Evolutionary conservation across 1,139 yeast genomes (phyloP).

Genomic region (Saccharomyces hybrid): DNA sequence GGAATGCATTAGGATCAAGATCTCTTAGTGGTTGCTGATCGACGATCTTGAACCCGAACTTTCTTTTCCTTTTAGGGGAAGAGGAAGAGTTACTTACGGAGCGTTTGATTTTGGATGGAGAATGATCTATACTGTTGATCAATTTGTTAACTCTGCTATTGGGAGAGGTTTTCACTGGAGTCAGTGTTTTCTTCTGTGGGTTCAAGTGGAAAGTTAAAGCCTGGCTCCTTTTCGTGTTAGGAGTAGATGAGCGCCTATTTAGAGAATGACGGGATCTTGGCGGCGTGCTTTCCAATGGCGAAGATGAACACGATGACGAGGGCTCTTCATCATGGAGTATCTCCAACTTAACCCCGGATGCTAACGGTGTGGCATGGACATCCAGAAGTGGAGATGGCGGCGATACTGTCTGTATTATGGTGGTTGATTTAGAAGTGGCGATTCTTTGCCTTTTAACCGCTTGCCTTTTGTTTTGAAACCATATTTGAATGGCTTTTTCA

Average conservation of each 20-base stretch:
- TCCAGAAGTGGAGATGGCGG: neutral
- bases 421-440: constrained; percentile 5
- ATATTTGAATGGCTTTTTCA: constrained; percentile 92
- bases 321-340: constrained; percentile 3
- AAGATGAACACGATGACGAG: constrained; percentile 4
- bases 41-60: neutral
- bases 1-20: neutral
- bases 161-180: constrained; percentile 29
- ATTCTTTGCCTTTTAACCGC: constrained; percentile 9
- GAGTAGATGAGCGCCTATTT: neutral
- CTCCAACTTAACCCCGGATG: constrained; percentile 6
- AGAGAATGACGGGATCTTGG: neutral
- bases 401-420: neutral
- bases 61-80: neutral
- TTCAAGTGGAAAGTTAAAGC: constrained; percentile 30
- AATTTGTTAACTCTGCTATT: constrained; percentile 29
- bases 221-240: constrained; percentile 22
- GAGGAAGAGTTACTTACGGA: constrained; percentile 1
- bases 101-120: constrained; percentile 2
- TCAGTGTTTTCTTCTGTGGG: constrained; percentile 25
- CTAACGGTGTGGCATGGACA: constrained; percentile 9
- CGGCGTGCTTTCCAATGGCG: constrained; percentile 6
- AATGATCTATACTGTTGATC: constrained; percentile 18
- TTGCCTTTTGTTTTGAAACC: constrained; percentile 78
- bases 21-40: neutral